phyloP scores from a whole-genome alignment of 805 yeast species.

The Candida manassasensis region DNA sequence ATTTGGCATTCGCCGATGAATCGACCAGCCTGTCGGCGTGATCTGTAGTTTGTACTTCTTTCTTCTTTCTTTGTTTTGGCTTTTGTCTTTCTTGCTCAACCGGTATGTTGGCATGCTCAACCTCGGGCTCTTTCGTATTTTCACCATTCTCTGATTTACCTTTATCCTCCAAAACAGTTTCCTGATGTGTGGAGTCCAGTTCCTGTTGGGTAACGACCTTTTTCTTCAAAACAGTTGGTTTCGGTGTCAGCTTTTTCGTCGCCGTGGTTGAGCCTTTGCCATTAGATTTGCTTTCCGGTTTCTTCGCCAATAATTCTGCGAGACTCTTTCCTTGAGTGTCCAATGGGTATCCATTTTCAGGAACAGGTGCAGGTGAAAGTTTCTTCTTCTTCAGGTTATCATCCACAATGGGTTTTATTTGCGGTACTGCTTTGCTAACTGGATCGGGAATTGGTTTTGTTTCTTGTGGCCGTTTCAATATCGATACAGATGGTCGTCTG shows the following conservation, averaged over 20 bases:
- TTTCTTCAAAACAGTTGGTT: conserved; percentile 39
- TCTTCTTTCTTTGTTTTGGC: neutral
- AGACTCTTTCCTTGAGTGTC: conserved; percentile 29
- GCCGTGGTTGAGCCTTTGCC: conserved; percentile 5
- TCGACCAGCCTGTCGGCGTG: conserved; percentile 4
- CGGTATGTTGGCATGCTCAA: neutral
- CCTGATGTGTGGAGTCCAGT: conserved; percentile 11
- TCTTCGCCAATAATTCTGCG: conserved; percentile 33
- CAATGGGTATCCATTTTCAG: conserved; percentile 7
- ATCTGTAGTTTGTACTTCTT: conserved; percentile 1
- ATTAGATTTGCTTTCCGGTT: conserved; percentile 8
- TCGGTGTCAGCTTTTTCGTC: conserved; percentile 18
- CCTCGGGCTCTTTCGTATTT: conserved; percentile 2
- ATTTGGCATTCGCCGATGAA: conserved; percentile 5
- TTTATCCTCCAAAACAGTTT: conserved; percentile 7
- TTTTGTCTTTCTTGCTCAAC: conserved; percentile 1
- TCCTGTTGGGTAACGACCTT: conserved; percentile 13
- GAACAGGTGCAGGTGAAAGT: conserved; percentile 17
- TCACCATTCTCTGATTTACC: neutral
- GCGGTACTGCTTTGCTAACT: conserved; percentile 1
- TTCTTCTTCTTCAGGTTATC: conserved; percentile 2
- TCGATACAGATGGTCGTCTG: conserved; percentile 15
- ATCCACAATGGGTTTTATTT: neutral
- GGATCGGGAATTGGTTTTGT: neutral
- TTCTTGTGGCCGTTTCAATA: conserved; percentile 14